Conservation (phyloP, 2,329 filamentous ascomycete genomes). For the Magnaporthiopsis rhizophila region DNA sequence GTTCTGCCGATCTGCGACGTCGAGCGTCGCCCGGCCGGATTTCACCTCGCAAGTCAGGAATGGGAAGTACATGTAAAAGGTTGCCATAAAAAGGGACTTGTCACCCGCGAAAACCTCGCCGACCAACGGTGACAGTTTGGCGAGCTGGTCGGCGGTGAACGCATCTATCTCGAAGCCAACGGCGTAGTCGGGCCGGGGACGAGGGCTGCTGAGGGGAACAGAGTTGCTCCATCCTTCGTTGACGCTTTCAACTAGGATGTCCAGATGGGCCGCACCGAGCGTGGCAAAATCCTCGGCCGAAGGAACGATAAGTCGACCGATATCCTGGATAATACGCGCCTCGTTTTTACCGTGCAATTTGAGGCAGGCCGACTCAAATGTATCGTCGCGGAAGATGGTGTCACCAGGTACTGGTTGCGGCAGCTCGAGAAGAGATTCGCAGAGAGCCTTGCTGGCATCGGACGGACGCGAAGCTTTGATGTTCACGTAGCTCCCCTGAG, state of each 20-base stretch:
- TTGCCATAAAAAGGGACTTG: conserved; percentile 34
- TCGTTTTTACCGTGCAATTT: no score
- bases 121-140: conserved; percentile 30
- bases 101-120: conserved; percentile 23
- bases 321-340: no score
- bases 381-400: no score
- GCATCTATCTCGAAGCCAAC: conserved; percentile 31
- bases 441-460: conserved; percentile 20
- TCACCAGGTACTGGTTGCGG: no score
- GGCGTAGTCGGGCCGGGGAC: conserved; percentile 35
- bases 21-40: conserved; percentile 26
- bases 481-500: conserved; percentile 28
- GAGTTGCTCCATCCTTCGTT: conserved; percentile 34
- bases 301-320: no score
- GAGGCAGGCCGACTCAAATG: no score
- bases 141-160: conserved; percentile 34
- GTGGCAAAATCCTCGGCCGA: no score
- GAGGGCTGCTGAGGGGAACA: conserved; percentile 25
- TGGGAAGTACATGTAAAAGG: conserved; percentile 39
- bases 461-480: conserved; percentile 11
- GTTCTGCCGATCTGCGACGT: conserved; percentile 22
- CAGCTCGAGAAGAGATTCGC: conserved; percentile 8
- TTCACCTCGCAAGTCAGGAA: conserved; percentile 42
- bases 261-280: conserved; percentile 16
- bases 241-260: conserved; percentile 28